Base-by-base conservation (phyloP, 345 rosid genomes). In the Pugionium cornutum region DNA sequence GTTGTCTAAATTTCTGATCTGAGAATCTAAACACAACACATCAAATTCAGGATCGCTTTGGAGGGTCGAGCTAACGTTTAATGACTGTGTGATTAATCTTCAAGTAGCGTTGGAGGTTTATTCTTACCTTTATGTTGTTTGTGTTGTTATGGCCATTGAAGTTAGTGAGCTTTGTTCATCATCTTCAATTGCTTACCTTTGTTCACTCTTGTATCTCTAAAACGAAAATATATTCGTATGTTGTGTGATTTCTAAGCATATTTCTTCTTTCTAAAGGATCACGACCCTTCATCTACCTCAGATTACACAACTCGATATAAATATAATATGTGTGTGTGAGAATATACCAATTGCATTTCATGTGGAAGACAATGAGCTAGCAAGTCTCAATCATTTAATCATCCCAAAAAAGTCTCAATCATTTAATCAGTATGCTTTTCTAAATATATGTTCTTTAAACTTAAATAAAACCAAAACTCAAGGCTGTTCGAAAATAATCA, bases 401-500 rank as follows among this genome's bases (percentile, higher is more conserved):
- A 18, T 18, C 18, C 71, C n/a, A 40, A 8, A 7, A 7, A 52
- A 72, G 76, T 72, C 60, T 64, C 53, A 58, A 65, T 57, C 70
- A 72, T 72, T 42, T 28, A 58, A 58, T 58, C 33, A 51, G 44
- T 43, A 35, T 64, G 47, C 33, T 35, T 54, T 35, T 43, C 51
- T 3, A 29, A 44, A 67, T 53, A n/a, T 43, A 2, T 33, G 9
- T 30, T 7, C 7, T 4, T 34, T 30, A 56, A 9, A 33, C 32
- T 37, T 46, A 53, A 41, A 65, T 65, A 51, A 72, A 41, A 73
- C 77, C 67, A 66, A 65, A 64, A 32, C 73, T 66, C 68, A 66
- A 59, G 45, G 67, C 77, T 67, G 62, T 66, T 53, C 33, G 7
- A 62, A 53, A 47, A 32, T 67, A 55, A 66, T 53, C 42, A 7